Conservation (phyloP, 2,329 filamentous ascomycete genomes). For the Tolypocladium ophioglossoides region DNA sequence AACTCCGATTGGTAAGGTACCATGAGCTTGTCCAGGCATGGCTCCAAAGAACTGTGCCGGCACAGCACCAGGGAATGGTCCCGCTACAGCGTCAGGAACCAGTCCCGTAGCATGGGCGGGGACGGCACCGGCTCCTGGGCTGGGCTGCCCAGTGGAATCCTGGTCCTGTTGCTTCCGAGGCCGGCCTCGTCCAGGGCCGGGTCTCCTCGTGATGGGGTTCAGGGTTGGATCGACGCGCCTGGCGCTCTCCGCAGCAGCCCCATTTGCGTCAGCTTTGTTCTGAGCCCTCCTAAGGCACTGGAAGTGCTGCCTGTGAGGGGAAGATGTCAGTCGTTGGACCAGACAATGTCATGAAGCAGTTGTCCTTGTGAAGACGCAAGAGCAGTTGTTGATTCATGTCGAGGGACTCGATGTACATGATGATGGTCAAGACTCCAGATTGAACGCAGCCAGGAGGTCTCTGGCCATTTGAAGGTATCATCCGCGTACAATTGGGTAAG, state of each 20-base stretch:
- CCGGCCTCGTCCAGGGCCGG: slow-evolving; percentile 45
- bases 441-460: background rate
- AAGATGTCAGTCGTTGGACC: background rate
- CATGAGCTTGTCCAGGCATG: background rate
- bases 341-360: background rate
- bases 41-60: background rate
- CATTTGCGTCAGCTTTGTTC: slow-evolving; percentile 37
- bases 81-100: background rate
- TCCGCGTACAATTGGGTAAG: background rate
- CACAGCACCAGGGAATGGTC: background rate
- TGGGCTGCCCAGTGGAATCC: slow-evolving; percentile 4
- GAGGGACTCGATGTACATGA: background rate
- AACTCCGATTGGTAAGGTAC: background rate
- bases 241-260: slow-evolving; percentile 20
- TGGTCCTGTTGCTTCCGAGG: slow-evolving; percentile 33
- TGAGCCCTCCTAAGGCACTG: slow-evolving; percentile 46
- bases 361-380: too few species aligned
- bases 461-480: background rate
- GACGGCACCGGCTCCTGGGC: background rate
- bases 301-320: slow-evolving; percentile 43
- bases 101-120: background rate
- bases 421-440: background rate
- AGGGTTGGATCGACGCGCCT: slow-evolving; percentile 37
- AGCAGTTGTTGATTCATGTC: background rate
- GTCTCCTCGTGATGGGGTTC: slow-evolving; percentile 50